Evolutionary conservation across 2,329 filamentous ascomycete species (phyloP).

Genomic region (Colletotrichum tropicale): DNA sequence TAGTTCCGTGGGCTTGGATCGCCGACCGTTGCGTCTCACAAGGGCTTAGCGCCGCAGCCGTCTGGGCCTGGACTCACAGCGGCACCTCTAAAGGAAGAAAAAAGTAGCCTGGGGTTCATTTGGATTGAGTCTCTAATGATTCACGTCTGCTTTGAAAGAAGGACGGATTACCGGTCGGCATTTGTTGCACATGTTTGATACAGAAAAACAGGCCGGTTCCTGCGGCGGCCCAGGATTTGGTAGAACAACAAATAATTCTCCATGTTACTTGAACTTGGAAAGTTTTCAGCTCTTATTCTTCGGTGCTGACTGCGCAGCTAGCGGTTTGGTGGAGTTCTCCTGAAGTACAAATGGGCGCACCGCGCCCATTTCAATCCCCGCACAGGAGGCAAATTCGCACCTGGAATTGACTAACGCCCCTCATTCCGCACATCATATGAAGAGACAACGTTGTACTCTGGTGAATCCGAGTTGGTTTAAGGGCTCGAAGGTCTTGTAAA

Average conservation of each 20-base stretch:
- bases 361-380: not conserved
- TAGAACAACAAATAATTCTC: not conserved
- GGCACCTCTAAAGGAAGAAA: not conserved
- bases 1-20: not conserved
- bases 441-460: not conserved
- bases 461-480: not conserved
- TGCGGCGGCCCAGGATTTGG: not conserved
- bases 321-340: not conserved
- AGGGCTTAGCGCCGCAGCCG: not conserved
- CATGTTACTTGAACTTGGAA: no score
- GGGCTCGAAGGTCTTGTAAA: not conserved
- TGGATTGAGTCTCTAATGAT: not conserved
- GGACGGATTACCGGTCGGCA: rapidly evolving
- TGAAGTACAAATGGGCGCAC: not conserved
- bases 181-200: not conserved
- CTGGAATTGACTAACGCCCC: not conserved
- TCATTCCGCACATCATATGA: not conserved
- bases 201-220: not conserved
- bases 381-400: not conserved
- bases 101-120: not conserved
- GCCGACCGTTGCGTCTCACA: not conserved
- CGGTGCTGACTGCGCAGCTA: not conserved
- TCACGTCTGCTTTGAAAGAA: not conserved
- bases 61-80: not conserved
- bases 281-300: not conserved